These are phyloP conservation scores for Coemansia sp. DNA, from an alignment of 192 early-diverging fungal genomes.

Conservation along the genomic window DNA sequence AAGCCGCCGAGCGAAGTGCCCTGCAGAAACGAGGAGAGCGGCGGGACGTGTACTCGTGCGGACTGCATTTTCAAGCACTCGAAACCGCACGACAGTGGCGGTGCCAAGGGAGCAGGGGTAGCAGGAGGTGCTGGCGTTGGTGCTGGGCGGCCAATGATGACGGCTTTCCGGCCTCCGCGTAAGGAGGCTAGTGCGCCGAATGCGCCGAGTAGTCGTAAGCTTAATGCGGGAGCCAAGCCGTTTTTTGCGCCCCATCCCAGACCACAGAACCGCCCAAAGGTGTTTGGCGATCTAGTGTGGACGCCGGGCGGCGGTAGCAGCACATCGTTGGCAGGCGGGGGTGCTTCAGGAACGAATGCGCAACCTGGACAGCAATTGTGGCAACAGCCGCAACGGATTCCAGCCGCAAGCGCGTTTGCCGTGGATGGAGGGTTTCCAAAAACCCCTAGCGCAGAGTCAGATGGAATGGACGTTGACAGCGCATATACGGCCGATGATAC, in stretches of 20 bases:
- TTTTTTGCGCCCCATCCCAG: conserved; percentile 31
- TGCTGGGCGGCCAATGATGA: background rate
- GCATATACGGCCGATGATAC: background rate
- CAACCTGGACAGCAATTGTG: background rate
- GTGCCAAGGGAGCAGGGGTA: background rate
- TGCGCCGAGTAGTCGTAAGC: background rate
- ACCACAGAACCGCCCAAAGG: background rate
- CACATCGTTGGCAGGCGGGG: no score
- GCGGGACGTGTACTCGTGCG: conserved; percentile 32
- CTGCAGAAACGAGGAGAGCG: conserved; percentile 46
- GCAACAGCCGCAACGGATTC: background rate
- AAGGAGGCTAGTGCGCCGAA: background rate
- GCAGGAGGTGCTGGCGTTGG: background rate
- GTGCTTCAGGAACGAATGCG: background rate
- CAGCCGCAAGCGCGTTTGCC: background rate
- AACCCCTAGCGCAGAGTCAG: background rate
- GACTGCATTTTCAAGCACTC: conserved; percentile 43
- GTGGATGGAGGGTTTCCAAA: background rate
- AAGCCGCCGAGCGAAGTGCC: conserved; percentile 34
- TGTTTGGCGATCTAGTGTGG: conserved; percentile 39
- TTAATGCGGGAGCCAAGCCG: conserved; percentile 29
- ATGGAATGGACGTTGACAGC: conserved; percentile 18
- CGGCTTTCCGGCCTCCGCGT: background rate
- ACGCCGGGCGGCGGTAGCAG: conserved; percentile 9
- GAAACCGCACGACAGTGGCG: background rate